Conservation (phyloP, 805 yeast species). For the Priceomyces medius region DNA sequence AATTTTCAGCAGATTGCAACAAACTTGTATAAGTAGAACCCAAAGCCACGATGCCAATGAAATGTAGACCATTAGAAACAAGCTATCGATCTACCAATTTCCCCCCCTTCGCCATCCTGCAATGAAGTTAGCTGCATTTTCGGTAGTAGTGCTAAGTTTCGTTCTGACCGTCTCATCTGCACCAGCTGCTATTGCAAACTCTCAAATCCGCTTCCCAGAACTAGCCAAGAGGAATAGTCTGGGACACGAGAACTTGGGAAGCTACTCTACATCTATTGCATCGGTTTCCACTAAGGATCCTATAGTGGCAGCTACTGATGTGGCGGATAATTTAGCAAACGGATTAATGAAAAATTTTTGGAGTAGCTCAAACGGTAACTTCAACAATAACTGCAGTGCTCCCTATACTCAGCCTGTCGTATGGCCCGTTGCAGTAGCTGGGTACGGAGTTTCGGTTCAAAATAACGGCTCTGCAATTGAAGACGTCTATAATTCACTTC, state of each 20-base stretch:
- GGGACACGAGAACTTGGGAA: constrained; percentile 1
- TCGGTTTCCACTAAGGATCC: constrained; percentile 15
- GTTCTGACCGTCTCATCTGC: not conserved
- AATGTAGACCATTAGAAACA: no score
- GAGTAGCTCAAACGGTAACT: constrained; percentile 9
- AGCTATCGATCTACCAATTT: no score
- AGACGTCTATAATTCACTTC: constrained; percentile 12
- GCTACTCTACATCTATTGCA: constrained; percentile 9
- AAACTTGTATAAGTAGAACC: not conserved
- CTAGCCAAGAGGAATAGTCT: not conserved
- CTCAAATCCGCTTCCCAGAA: not conserved
- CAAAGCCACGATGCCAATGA: no score
- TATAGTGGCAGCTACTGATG: constrained; percentile 11
- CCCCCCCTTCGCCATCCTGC: not conserved
- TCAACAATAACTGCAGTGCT: constrained; percentile 15
- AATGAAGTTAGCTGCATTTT: not conserved
- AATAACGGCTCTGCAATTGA: constrained; percentile 5
- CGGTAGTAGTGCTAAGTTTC: not conserved
- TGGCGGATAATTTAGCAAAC: constrained; percentile 9
- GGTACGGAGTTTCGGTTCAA: constrained; percentile 16
- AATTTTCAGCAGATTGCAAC: not conserved
- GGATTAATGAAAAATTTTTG: constrained; percentile 15
- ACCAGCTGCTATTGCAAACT: not conserved
- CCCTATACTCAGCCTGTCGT: constrained; percentile 14
- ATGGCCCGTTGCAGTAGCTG: constrained; percentile 27